Evolutionary conservation across 2,329 filamentous ascomycete genomes (phyloP).

Genomic region (Myotisia sp.): DNA sequence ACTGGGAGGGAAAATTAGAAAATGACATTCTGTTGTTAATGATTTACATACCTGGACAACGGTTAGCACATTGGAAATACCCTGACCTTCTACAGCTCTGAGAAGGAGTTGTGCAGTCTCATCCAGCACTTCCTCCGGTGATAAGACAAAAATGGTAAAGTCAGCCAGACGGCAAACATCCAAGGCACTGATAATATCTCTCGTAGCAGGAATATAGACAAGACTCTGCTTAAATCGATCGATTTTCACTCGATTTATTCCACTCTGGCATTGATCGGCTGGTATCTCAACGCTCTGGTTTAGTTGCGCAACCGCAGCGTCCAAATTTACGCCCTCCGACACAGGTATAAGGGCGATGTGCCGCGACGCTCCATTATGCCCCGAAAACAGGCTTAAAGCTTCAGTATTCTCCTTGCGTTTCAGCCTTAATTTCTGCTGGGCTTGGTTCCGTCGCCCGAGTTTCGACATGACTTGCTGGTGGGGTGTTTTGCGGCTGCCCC

Average conservation of each 20-base stretch:
- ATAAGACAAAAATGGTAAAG: constrained; percentile 77
- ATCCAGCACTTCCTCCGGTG: constrained; percentile 70
- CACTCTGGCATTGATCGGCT: constrained; percentile 45
- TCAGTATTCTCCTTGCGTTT: constrained; percentile 75
- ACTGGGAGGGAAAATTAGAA: constrained; percentile 1
- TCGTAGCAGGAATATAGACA: constrained; percentile 62
- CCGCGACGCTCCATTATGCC: constrained; percentile 70
- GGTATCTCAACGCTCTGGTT: constrained; percentile 71
- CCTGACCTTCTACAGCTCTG: constrained; percentile 79
- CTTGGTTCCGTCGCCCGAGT: constrained; percentile 85
- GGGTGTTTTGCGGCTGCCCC: constrained; percentile 65
- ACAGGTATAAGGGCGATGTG: constrained; percentile 81
- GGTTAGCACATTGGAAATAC: constrained; percentile 81
- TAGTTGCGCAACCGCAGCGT: constrained; percentile 52
- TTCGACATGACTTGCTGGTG: constrained; percentile 98
- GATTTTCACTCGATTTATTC: constrained; percentile 51
- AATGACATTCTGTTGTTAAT: background rate
- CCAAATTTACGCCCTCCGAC: constrained; percentile 55
- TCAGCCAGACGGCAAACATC: constrained; percentile 82
- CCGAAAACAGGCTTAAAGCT: constrained; percentile 68
- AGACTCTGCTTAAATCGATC: constrained; percentile 92
- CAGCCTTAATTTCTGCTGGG: constrained; percentile 70
- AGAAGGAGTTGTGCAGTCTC: constrained; percentile 71
- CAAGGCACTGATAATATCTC: constrained; percentile 61
- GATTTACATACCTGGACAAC: constrained; percentile 47